Evolutionary conservation across 2,329 filamentous ascomycete genomes (phyloP), one percentile per base, ranked within the genome.

Genomic region (Cercospora nicotianae): DNA sequence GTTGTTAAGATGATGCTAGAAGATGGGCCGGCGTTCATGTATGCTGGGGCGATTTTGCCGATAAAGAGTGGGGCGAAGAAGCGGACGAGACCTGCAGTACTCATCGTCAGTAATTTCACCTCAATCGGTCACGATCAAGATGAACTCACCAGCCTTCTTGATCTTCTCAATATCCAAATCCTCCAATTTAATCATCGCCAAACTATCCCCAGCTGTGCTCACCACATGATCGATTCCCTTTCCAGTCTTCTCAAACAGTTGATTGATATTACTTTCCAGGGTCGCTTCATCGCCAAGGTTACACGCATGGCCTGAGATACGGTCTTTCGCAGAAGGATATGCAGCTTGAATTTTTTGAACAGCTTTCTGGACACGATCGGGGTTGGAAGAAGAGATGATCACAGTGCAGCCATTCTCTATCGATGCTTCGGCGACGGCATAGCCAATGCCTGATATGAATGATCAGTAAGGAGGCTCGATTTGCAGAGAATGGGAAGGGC

Each of bases 311-410:
- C 85, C 83, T 7, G 73, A 72, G 57, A 86, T 75, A 36, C 76
- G 76, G 3, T 77, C 70, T 18, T 77, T 75, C 61, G 78, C 77
- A n/a, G 79, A 78, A 42, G 82, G 81, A 74, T 85, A 83, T 61
- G 80, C 68, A 2, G 76, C 72, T 59, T 80, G 75, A 58, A 90
- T 80, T 23, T 77, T 75, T 1, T 75, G 70, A 65, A 88, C 75
- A 10, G 87, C 83, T 0, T 75, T 73, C 33, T 83, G 73, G 42
- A 91, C 77, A 58, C 84, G 84, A 31, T 77, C 63, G 9, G 81
- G 76, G 64, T 83, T 86, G 2, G 87, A 90, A 2, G 86, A 88
- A n/a, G 86, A 85, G 73, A 91, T 84, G 57, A 81, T 84, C 16
- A 91, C 85, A n/a, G 75, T 76, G 45, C 85, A 85, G 36, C 86